phyloP scores from a whole-genome alignment of 306 rosid genomes.

The Spatholobus suberectus region DNA sequence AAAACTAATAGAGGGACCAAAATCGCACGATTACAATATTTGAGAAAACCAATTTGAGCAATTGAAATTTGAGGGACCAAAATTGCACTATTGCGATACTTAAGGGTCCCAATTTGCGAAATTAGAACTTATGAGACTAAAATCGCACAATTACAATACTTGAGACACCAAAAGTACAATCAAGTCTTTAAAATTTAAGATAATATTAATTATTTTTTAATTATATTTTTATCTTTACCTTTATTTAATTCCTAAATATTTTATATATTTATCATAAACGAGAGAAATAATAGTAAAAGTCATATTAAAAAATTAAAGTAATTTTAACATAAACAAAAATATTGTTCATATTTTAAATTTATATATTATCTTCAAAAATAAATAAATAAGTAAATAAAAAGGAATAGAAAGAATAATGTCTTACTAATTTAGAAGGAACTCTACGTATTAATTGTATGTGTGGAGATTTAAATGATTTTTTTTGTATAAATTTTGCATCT shows the following conservation, averaged over 20 bases:
- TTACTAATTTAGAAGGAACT: background rate
- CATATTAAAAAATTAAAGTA: background rate
- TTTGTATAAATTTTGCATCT: background rate
- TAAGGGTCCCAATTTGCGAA: no score
- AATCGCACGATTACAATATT: no score
- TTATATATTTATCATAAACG: background rate
- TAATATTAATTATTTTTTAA: background rate
- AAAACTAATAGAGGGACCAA: no score
- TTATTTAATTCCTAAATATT: background rate
- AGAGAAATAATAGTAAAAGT: background rate
- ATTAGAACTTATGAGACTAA: no score
- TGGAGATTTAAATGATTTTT: background rate
- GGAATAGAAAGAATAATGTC: background rate
- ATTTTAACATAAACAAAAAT: background rate
- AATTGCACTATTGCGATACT: no score
- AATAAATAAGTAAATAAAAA: background rate
- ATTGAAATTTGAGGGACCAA: no score
- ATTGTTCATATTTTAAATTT: background rate
- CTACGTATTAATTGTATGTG: background rate
- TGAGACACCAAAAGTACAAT: no score
- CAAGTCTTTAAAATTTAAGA: background rate
- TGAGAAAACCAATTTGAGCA: no score
- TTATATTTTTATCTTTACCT: no score
- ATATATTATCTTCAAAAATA: background rate
- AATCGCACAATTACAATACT: no score